Percentiles rank a stretch among this genome's conserved stretches.
phyloP scores from a whole-genome alignment of 1,284 basidiomycete genomes.

The Boletus smithii region DNA sequence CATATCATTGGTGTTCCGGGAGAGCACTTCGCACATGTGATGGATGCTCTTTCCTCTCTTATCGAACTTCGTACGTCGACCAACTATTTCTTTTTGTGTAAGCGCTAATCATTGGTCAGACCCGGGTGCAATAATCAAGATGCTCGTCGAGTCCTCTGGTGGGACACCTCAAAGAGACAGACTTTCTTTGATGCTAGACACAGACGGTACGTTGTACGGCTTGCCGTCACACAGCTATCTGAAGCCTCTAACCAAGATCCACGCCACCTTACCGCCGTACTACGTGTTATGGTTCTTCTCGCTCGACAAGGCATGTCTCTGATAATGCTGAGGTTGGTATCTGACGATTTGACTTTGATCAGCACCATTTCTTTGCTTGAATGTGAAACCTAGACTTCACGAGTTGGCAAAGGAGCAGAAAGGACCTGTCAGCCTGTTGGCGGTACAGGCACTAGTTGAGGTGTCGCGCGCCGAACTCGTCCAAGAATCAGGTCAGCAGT shows the following conservation, averaged over 20 bases:
- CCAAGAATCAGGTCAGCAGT: constrained; percentile 12
- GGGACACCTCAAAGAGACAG: constrained; percentile 1
- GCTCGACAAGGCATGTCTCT: constrained; percentile 6
- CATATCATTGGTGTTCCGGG: constrained; percentile 7
- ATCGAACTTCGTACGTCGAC: constrained; percentile 9
- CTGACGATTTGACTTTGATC: neutral
- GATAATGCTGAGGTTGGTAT: neutral
- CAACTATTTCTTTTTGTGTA: neutral
- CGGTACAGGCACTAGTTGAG: constrained; percentile 15
- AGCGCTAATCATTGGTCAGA: constrained; percentile 3
- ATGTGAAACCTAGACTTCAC: constrained; percentile 8
- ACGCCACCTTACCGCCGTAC: constrained; percentile 6
- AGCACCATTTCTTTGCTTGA: constrained; percentile 12
- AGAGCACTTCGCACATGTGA: constrained; percentile 15
- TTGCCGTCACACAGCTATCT: neutral
- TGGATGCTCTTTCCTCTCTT: constrained; percentile 16
- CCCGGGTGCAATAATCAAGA: constrained; percentile 8
- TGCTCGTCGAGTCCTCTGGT: neutral
- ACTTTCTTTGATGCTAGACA: constrained; percentile 11
- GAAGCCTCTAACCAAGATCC: constrained; percentile 4
- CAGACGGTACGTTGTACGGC: constrained; percentile 1
- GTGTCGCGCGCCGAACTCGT: constrained; percentile 9
- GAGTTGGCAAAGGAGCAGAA: constrained; percentile 9
- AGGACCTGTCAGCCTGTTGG: constrained; percentile 10
- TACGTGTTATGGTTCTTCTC: constrained; percentile 8